Base-by-base conservation (phyloP, 805 yeast species). In the Candida ponderosae region DNA sequence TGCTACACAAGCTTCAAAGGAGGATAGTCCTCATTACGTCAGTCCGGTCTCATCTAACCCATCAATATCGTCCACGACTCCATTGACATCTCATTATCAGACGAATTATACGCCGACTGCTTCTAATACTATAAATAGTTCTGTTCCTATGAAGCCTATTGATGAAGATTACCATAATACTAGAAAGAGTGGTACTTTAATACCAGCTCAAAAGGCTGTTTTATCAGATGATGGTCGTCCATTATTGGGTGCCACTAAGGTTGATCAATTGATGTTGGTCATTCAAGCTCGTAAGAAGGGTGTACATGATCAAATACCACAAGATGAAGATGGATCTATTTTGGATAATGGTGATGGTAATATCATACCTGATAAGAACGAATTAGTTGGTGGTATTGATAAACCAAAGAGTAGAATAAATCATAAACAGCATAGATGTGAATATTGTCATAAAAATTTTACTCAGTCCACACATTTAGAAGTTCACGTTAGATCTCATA, bases 381-480 rank as follows among this genome's bases (percentile, higher is more conserved):
- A 77, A 42, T 59, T 83, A 27, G 86, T 83, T 24, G 95, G 94
- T 21, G 94, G 94, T 2, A 79, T 85, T 20, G 88, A 79, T 36
- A 81, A 81, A 45, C 80, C 81, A 28, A 62, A 57, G 36, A 45
- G 54, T 11, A 53, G 63, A 29, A 57, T 63, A 13, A 55, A 61
- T 11, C 28, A 24, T 24, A 81, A 81, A 52, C 72, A 70, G 34
- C 82, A 78, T 48, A 79, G 78, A 54, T 83, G 94, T 52, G 76
- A 75, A 3, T 81, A 81, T 50, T 90, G 97, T 56, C 72, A 72
- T 50, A 85, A 86, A 54, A 71, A 73, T 38, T 89, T 89, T 51
- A 79, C 89, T 1, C 97, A 89, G 56, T 69, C 87, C n/a, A 89
- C 96, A 5, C 96, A 87, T 59, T 62, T 88, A 48, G 95, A 87